Evolutionary conservation across 495 filamentous ascomycete species (phyloP).

Genomic region (Trichoderma virens): DNA sequence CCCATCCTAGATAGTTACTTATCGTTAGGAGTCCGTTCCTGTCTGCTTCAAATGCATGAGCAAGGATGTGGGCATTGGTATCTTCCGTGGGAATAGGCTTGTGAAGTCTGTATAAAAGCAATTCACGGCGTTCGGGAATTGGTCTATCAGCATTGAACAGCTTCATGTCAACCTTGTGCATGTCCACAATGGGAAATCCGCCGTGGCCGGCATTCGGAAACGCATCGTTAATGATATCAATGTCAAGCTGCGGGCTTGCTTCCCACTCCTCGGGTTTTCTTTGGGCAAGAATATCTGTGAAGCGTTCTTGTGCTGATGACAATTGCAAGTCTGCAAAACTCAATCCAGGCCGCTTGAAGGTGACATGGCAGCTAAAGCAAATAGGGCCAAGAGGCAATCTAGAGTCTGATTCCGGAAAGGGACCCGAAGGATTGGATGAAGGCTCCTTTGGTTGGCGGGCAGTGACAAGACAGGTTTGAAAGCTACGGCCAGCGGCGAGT

Average conservation of each 20-base stretch:
- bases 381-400: constrained; percentile 33
- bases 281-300: constrained; percentile 26
- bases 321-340: constrained; percentile 22
- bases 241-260: constrained; percentile 34
- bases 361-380: constrained; percentile 53
- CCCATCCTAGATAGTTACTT: constrained; percentile 50
- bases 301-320: constrained; percentile 31
- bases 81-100: constrained; percentile 29
- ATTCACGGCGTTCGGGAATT: constrained; percentile 49
- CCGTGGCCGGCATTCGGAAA: constrained; percentile 25
- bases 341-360: constrained; percentile 46
- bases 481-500: constrained; percentile 47
- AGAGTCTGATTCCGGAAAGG: constrained; percentile 29
- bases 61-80: constrained; percentile 52
- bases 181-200: constrained; percentile 50
- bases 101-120: constrained; percentile 50
- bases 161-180: constrained; percentile 58
- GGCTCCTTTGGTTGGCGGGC: constrained; percentile 38
- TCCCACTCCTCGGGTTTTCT: constrained; percentile 29
- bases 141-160: constrained; percentile 42
- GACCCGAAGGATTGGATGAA: constrained; percentile 21
- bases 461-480: constrained; percentile 52
- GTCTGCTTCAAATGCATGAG: constrained; percentile 63
- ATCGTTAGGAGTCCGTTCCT: constrained; percentile 61
- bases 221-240: constrained; percentile 20